Base-by-base conservation (phyloP, 75 land plant species). In the Adiantum capillusveneris region DNA sequence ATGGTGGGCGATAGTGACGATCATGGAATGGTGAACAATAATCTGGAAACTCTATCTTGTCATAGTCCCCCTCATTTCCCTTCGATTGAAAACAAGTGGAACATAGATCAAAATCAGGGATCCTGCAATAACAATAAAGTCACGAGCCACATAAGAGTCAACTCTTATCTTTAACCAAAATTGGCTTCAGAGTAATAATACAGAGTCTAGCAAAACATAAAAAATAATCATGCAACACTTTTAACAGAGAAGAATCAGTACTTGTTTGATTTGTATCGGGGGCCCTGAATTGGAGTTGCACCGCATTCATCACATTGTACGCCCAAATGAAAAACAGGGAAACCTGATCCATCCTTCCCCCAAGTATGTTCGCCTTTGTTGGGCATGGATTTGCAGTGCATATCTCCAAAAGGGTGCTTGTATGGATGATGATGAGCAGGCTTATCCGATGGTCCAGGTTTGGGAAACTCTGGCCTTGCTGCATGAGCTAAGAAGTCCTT, bases 61-160 rank as follows among this genome's bases (percentile, higher is more conserved):
- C 58, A 56, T 86, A 95, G 21, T 95, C 99, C 31, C 44, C 58
- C 31, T 72, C 75, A 58, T 69, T 75, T 1, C 92, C 97, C 62
- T 63, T 54, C 24, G 75, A 61, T 16, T 56, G 2, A 50, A 81
- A 95, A 71, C 99, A 95, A 2, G 63, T 63, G 39, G 60, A 65
- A 73, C 97, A 95, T 11, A 95, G 68, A 65, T 95, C 99, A 75
- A 82, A 95, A 63, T 90, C 72, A 25, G 81, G 82, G 59, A 75
- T 78, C 67, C 97, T 95, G 83, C 55, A 71, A 48, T 53, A 14
- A 6, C 5, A n/a, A 46, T n/a, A 17, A n/a, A 53, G 25, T 12
- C 3, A 26, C 55, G 2, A 24, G 3, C 21, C 18, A 53, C 25
- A 2, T n/a, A n/a, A n/a, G 21, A 1, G 2, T 17, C 14, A n/a